Evolutionary conservation across 1,284 basidiomycete genomes (phyloP).

Genomic region (Chondrostereum purpureum): DNA sequence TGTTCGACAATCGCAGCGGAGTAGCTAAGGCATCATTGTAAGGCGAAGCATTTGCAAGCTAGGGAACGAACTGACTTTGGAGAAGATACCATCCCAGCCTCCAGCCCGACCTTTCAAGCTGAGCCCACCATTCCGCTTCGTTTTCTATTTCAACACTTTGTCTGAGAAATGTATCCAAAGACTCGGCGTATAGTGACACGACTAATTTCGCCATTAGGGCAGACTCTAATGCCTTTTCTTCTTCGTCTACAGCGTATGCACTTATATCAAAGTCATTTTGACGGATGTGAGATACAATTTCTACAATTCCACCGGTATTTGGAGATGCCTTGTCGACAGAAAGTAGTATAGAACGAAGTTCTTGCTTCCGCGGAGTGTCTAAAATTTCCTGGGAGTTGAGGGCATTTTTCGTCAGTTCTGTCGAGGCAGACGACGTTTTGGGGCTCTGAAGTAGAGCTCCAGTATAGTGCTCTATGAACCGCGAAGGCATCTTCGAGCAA

Average conservation of each 20-base stretch:
- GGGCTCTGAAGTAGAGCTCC: neutral
- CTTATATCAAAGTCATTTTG: no score
- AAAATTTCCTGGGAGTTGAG: neutral
- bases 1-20: slow-evolving; percentile 44
- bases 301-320: neutral
- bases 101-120: slow-evolving; percentile 48
- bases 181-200: slow-evolving; percentile 52
- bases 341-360: neutral
- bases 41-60: slow-evolving; percentile 5
- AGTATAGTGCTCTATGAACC: neutral
- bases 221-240: neutral
- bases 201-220: slow-evolving; percentile 29
- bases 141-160: slow-evolving; percentile 60
- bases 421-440: neutral
- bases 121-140: slow-evolving; percentile 74
- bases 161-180: slow-evolving; percentile 48
- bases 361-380: neutral
- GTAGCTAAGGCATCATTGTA: slow-evolving; percentile 36
- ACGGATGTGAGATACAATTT: no score
- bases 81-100: slow-evolving; percentile 52
- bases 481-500: neutral
- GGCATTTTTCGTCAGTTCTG: neutral
- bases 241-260: neutral
- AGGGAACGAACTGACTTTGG: slow-evolving; percentile 45
- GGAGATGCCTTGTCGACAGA: neutral